These are phyloP conservation scores for Yamadazyma nakazawae DNA, from an alignment of 805 yeast species.

Conservation along the genomic window DNA sequence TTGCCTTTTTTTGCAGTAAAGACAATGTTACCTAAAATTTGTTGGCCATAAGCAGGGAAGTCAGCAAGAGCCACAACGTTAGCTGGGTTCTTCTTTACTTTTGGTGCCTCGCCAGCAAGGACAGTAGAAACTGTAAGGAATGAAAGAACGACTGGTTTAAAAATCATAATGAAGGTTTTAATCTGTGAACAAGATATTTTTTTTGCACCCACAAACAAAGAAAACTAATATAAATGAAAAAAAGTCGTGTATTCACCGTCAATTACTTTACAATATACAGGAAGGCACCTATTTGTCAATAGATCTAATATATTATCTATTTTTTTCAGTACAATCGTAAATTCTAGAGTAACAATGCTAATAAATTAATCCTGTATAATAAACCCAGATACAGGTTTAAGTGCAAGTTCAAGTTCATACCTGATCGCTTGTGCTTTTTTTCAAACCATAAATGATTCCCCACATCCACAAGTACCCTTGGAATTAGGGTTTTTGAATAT, in stretches of 20 bases:
- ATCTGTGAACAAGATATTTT: not conserved
- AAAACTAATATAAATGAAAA: not conserved
- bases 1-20: slow-evolving; percentile 57
- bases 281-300: no score
- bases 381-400: no score
- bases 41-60: slow-evolving; percentile 44
- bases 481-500: slow-evolving; percentile 95
- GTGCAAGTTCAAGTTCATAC: not conserved
- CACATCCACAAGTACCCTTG: slow-evolving; percentile 98
- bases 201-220: slow-evolving; percentile 2
- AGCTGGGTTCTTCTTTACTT: slow-evolving; percentile 46
- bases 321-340: not conserved
- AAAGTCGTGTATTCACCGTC: slow-evolving; percentile 1
- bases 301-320: not conserved
- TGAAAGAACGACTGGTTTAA: slow-evolving; percentile 4
- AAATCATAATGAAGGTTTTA: slow-evolving; percentile 5
- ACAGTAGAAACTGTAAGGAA: slow-evolving; percentile 9
- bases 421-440: not conserved
- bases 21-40: slow-evolving; percentile 51
- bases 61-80: slow-evolving; percentile 56
- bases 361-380: slow-evolving; percentile 1
- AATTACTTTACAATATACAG: no score
- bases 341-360: slow-evolving; percentile 1
- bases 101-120: slow-evolving; percentile 48
- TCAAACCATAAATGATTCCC: slow-evolving; percentile 95